Evolutionary conservation across 2,329 filamentous ascomycete genomes (phyloP), one percentile per base, ranked within the genome.

Genomic region (Curvularia lunata): DNA sequence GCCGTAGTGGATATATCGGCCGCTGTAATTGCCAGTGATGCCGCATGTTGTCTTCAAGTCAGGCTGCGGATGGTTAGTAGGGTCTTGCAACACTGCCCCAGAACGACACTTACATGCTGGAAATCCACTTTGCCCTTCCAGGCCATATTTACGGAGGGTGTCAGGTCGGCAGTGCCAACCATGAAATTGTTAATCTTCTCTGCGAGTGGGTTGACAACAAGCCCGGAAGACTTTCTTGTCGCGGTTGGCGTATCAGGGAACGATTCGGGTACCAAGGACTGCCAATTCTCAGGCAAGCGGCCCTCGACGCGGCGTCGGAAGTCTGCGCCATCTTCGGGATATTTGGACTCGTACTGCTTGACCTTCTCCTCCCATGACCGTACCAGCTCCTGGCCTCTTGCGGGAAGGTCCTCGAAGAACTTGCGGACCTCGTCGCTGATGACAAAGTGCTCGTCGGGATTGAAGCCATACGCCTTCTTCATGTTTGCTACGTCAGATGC

Each of bases 161-260:
- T 89, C 75, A 66, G 76, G 75, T 87, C 89, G 37, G 60, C 52
- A 7, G 58, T 67, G 83, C 91, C 80, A 85, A 96, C 92, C 80
- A 95, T 88, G 89, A 98, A 98, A 71, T 78, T 0, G 34, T 48
- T 51, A 2, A 55, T 56, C 30, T 53, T 56, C 7, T 55, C 59
- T 6, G 45, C 48, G 25, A 61, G 40, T 0, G 45, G 27, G 6
- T 59, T 59, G 37, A 54, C 21, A 7, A 59, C 55, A 3, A 61
- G 48, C 1, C 56, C 56, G 5, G 55, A 51, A 7, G 82, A 83
- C 63, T 84, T 84, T 47, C 84, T 76, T 0, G 82, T 80, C 0
- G 84, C 73, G 1, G 83, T 86, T 0, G 79, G 77, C 3, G 76
- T 71, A 2, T 74, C 78, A 0, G 83, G 80, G 56, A 85, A 80